Conservation (phyloP, 768 basidiomycete genomes). For the Suillus weaverae region DNA sequence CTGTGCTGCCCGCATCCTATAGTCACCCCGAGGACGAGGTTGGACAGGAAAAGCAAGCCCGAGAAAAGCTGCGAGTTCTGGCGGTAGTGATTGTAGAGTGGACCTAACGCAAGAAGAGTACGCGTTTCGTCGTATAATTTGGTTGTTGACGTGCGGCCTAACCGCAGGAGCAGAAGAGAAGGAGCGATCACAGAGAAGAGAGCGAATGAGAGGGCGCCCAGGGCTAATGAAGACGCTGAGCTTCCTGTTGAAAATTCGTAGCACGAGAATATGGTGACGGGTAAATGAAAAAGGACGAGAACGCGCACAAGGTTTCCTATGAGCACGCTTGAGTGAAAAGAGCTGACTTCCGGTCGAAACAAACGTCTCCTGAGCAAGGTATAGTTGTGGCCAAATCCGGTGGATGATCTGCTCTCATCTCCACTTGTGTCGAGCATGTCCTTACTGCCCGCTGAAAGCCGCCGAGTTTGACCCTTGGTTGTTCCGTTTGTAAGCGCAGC, state of each 20-base stretch:
- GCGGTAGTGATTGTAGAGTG: slow-evolving; percentile 93
- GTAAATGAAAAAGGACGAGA: slow-evolving; percentile 91
- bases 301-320: slow-evolving; percentile 92
- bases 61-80: slow-evolving; percentile 91
- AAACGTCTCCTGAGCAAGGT: slow-evolving; percentile 33
- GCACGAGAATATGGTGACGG: slow-evolving; percentile 87
- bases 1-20: slow-evolving; percentile 89
- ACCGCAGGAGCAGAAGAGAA: slow-evolving; percentile 68
- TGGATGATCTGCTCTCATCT: slow-evolving; percentile 34
- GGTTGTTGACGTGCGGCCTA: slow-evolving; percentile 77
- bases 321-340: slow-evolving; percentile 78
- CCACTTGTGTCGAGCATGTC: slow-evolving; percentile 44
- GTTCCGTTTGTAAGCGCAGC: slow-evolving; percentile 15
- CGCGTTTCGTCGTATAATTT: slow-evolving; percentile 95
- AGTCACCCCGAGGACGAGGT: slow-evolving; percentile 77
- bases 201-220: slow-evolving; percentile 81
- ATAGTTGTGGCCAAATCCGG: slow-evolving; percentile 21
- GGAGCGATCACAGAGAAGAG: slow-evolving; percentile 80
- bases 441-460: slow-evolving; percentile 48
- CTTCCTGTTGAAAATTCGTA: slow-evolving; percentile 54
- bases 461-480: slow-evolving; percentile 37
- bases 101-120: slow-evolving; percentile 86
- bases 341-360: slow-evolving; percentile 58
- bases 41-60: slow-evolving; percentile 75
- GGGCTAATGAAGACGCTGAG: slow-evolving; percentile 61